phyloP scores from a whole-genome alignment of 345 rosid genomes.

The Euphorbia pulcherrima region DNA sequence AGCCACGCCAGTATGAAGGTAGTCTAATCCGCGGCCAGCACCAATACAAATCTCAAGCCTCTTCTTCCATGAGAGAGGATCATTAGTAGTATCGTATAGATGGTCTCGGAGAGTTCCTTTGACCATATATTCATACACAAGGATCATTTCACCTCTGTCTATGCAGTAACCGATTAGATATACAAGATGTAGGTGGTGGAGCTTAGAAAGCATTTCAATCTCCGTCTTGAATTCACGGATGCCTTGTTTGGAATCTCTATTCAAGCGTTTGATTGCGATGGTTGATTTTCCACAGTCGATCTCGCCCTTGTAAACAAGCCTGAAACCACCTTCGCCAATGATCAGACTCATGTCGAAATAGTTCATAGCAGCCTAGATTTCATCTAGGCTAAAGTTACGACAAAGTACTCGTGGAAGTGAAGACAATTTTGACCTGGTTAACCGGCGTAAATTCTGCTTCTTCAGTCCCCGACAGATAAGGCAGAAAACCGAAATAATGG shows the following conservation, averaged over 20 bases:
- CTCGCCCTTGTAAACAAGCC: not conserved
- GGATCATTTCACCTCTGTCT: not conserved
- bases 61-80: constrained; percentile 2
- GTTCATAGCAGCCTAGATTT: constrained; percentile 1
- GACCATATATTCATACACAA: not conserved
- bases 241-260: constrained; percentile 6
- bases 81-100: not conserved
- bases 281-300: not conserved
- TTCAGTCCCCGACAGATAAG: not conserved
- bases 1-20: constrained; percentile 13
- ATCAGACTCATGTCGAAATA: not conserved
- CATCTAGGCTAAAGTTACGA: constrained; percentile 2
- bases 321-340: not conserved
- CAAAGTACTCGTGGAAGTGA: not conserved
- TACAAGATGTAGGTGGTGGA: constrained; percentile 54
- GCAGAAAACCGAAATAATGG: not conserved
- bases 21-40: not conserved
- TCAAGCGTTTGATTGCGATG: constrained; percentile 1
- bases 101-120: constrained; percentile 6
- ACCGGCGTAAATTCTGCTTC: not conserved
- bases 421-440: not conserved
- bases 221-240: constrained; percentile 3
- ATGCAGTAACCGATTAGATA: constrained; percentile 79
- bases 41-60: constrained; percentile 10
- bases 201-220: constrained; percentile 8